These are phyloP conservation scores for Drechslera avenae DNA, from an alignment of 2,329 filamentous ascomycete species.

Conservation along the genomic window DNA sequence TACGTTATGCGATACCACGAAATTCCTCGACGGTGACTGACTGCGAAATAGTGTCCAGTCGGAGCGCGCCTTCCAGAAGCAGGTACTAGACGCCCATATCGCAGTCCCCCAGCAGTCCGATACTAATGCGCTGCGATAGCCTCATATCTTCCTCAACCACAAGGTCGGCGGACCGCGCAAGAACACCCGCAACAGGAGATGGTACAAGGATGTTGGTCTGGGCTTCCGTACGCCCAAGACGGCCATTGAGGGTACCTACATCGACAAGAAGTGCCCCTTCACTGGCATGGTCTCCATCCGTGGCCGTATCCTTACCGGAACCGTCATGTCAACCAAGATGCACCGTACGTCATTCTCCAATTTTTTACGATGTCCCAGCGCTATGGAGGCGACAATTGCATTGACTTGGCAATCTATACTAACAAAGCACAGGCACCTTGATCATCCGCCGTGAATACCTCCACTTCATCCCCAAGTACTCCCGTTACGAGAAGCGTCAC, in stretches of 20 bases:
- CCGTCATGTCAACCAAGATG: constrained; percentile 99
- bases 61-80: constrained; percentile 99
- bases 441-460: constrained; percentile 99
- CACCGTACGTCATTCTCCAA: constrained; percentile 66
- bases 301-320: constrained; percentile 99
- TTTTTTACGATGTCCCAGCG: background rate
- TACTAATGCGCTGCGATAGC: constrained; percentile 63
- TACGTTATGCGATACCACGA: constrained; percentile 30
- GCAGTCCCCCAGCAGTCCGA: constrained; percentile 21
- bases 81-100: constrained; percentile 39
- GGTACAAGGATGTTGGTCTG: constrained; percentile 99
- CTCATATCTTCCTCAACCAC: constrained; percentile 99
- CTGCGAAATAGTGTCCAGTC: constrained; percentile 87
- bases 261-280: constrained; percentile 99
- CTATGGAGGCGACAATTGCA: background rate
- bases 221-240: constrained; percentile 98
- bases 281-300: constrained; percentile 98
- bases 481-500: constrained; percentile 99
- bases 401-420: constrained; percentile 23
- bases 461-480: constrained; percentile 99
- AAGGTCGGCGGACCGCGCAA: constrained; percentile 74
- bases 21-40: constrained; percentile 30
- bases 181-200: constrained; percentile 68
- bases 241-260: constrained; percentile 98
- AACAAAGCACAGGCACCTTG: constrained; percentile 64